A percentile compares a stretch with the other conserved stretches of the same genome.
Evolutionary conservation across 176 grass and related monocot genomes (phyloP).

Genomic region (Bromus sterilis): DNA sequence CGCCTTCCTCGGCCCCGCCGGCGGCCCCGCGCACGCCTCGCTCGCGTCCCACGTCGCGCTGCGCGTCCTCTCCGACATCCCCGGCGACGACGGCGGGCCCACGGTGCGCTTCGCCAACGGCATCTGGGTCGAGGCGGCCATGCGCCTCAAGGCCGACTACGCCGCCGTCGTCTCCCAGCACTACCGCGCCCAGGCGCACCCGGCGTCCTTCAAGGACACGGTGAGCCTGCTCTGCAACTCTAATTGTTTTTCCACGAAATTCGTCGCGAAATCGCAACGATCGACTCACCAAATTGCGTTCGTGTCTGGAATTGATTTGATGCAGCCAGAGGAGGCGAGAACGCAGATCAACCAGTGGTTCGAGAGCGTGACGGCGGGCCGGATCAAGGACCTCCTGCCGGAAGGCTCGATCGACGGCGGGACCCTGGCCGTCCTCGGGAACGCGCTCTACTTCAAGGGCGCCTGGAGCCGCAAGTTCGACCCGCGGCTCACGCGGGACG

Average conservation of each 20-base stretch:
- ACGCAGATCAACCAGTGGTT: conserved; percentile 54
- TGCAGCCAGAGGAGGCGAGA: conserved; percentile 36
- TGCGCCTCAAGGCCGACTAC: conserved; percentile 37
- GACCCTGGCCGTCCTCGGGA: conserved; percentile 40
- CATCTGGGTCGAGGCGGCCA: conserved; percentile 46
- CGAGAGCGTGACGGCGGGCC: conserved; percentile 35
- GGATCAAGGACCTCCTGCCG: conserved; percentile 56
- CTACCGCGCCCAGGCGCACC: conserved; percentile 34
- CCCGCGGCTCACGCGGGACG: conserved; percentile 2
- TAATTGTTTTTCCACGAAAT: background rate
- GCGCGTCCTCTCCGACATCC: conserved; percentile 9
- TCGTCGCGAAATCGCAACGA: background rate
- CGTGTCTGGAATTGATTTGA: background rate
- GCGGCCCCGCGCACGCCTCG: background rate
- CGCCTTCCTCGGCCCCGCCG: conserved; percentile 36
- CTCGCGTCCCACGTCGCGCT: conserved; percentile 19
- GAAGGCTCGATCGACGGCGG: background rate
- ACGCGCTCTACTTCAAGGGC: conserved; percentile 85
- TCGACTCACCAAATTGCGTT: background rate
- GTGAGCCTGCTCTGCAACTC: background rate
- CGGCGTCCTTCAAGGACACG: conserved; percentile 36
- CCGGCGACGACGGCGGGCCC: conserved; percentile 25
- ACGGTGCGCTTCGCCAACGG: conserved; percentile 51
- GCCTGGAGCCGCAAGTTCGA: conserved; percentile 55
- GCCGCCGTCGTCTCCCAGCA: conserved; percentile 21